Percentiles rank a stretch among this genome's conserved stretches.
phyloP scores from a whole-genome alignment of 2,329 filamentous ascomycete species.

The Calonectria leucothoes region DNA sequence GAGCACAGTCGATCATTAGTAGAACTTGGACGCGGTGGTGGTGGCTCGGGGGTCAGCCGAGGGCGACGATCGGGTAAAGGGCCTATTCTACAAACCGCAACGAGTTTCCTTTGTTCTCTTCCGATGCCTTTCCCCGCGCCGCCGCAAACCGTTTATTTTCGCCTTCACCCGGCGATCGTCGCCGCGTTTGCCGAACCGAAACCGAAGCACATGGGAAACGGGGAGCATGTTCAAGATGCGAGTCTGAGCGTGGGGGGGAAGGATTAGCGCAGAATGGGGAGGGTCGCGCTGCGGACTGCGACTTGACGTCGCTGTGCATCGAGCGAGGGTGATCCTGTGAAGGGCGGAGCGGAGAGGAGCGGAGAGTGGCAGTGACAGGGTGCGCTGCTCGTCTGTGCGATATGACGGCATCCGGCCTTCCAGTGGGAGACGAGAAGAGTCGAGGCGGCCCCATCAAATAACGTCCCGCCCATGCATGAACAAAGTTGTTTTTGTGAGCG shows the following conservation, averaged over 20 bases:
- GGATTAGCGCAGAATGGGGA: background rate
- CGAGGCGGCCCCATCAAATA: constrained; percentile 6
- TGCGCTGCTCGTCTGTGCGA: background rate
- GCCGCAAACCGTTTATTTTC: background rate
- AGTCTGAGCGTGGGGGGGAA: background rate
- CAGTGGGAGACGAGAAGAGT: background rate
- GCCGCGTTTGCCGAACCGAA: constrained; percentile 9
- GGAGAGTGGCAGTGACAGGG: constrained; percentile 4
- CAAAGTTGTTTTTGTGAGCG: constrained; percentile 6
- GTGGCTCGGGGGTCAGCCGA: background rate
- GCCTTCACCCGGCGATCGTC: background rate
- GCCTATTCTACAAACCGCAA: background rate
- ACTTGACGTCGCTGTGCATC: constrained; percentile 16
- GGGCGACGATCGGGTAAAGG: background rate
- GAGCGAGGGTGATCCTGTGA: constrained; percentile 1
- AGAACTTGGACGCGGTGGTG: background rate
- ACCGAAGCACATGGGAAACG: constrained; percentile 2
- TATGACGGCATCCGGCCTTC: constrained; percentile 1
- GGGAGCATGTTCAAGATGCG: background rate
- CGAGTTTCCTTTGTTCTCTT: background rate
- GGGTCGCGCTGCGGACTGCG: background rate
- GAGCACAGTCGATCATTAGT: constrained; percentile 7
- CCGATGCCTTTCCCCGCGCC: background rate
- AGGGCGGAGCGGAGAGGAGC: constrained; percentile 9
- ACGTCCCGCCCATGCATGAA: constrained; percentile 9